phyloP scores from a whole-genome alignment of 2,329 filamentous ascomycete species.

The Eutypella sp. region DNA sequence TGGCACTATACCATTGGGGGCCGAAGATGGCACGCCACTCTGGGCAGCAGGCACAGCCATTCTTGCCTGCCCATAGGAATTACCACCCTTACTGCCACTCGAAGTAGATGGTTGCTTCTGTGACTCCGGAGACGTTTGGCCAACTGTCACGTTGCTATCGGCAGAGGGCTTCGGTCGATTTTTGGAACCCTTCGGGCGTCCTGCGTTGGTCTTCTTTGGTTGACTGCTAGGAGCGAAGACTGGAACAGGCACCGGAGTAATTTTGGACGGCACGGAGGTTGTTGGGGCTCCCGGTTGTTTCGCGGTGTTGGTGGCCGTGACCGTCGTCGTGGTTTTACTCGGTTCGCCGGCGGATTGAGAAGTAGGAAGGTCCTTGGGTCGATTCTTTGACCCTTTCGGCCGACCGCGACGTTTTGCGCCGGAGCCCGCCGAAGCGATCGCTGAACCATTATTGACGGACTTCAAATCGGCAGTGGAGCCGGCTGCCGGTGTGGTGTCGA shows the following conservation, averaged over 20 bases:
- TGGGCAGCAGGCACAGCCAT: conserved; percentile 7
- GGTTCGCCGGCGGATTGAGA: conserved; percentile 21
- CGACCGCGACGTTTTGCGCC: conserved; percentile 38
- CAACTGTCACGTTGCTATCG: conserved; percentile 7
- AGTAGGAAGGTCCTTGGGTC: conserved; percentile 31
- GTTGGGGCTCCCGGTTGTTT: conserved; percentile 8
- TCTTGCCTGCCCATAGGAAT: conserved; percentile 9
- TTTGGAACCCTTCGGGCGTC: conserved; percentile 34
- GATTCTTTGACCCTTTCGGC: conserved; percentile 50
- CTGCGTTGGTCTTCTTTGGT: conserved; percentile 24
- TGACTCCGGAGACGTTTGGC: conserved; percentile 4
- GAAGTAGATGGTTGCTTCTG: conserved; percentile 10
- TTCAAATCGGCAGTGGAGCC: conserved; percentile 24
- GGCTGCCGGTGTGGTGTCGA: conserved; percentile 17
- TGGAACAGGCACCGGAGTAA: conserved; percentile 25
- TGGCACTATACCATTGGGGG: conserved; percentile 10
- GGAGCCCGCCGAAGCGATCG: conserved; percentile 17
- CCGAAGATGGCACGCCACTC: conserved; percentile 8
- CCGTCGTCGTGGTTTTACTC: conserved; percentile 5
- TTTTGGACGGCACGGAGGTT: conserved; percentile 20
- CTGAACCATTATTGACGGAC: conserved; percentile 25
- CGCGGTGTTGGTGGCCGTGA: conserved; percentile 3
- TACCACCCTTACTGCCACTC: conserved; percentile 5
- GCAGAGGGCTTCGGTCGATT: conserved; percentile 25
- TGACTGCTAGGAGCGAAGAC: conserved; percentile 22